phyloP scores from a whole-genome alignment of 192 early-diverging fungal species.

The Spizellomyces sp. region DNA sequence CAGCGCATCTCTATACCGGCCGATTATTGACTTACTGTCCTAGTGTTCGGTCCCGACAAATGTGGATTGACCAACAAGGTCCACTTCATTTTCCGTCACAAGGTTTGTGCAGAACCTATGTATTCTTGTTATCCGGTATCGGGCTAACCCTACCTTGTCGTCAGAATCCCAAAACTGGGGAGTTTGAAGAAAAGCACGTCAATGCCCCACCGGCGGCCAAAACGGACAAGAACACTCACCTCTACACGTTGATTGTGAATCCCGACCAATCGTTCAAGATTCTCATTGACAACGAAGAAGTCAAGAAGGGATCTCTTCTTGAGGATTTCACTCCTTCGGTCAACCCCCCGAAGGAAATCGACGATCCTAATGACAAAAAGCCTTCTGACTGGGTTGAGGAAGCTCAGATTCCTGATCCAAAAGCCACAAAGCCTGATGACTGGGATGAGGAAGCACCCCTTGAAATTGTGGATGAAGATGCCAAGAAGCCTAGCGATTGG shows the following conservation, averaged over 20 bases:
- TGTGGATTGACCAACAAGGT: slow-evolving; percentile 91
- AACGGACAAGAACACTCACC: slow-evolving; percentile 62
- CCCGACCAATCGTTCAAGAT: slow-evolving; percentile 83
- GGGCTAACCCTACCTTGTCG: neutral
- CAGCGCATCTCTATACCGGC: neutral
- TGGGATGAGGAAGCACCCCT: slow-evolving; percentile 90
- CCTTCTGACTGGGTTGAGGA: slow-evolving; percentile 88
- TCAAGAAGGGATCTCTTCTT: slow-evolving; percentile 70
- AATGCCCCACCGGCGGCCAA: slow-evolving; percentile 72
- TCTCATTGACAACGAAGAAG: slow-evolving; percentile 70
- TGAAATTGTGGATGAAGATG: slow-evolving; percentile 75
- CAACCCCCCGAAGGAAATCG: slow-evolving; percentile 78
- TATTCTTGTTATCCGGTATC: no score
- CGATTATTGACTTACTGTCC: neutral
- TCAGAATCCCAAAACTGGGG: slow-evolving; percentile 75
- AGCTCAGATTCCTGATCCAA: slow-evolving; percentile 80
- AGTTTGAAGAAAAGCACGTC: slow-evolving; percentile 86
- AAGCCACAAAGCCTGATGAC: slow-evolving; percentile 74
- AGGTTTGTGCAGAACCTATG: slow-evolving; percentile 23
- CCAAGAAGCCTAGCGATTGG: slow-evolving; percentile 85
- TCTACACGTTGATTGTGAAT: slow-evolving; percentile 85
- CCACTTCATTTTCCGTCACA: slow-evolving; percentile 92
- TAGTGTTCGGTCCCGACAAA: slow-evolving; percentile 97
- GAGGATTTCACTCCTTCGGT: slow-evolving; percentile 81
- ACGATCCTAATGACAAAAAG: slow-evolving; percentile 75